Evolutionary conservation across 1,139 yeast species (phyloP), one percentile per base, ranked within the genome.

Genomic region (Scheffersomyces insectosa): DNA sequence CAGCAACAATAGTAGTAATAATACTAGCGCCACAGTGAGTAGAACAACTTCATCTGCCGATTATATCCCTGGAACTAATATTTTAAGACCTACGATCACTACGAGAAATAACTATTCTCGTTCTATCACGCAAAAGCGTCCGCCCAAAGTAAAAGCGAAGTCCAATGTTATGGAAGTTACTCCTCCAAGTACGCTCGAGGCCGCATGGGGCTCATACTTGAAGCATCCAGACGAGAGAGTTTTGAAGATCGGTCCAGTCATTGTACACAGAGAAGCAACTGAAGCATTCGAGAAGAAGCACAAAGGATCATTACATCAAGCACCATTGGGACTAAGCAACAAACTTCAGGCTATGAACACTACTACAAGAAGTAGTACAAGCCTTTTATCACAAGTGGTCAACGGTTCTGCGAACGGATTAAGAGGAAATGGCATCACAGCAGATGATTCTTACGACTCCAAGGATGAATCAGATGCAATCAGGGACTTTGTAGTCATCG

Each of bases 211-310:
- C 10, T 66, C 71, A 36, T 79, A 76, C 51, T 68, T 90, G 46
- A 68, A 66, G 11, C 81, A 80, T 53, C 69, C 78, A 2, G 84
- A 85, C 41, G 98, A 91, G 62, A 73, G 95, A 43, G 76, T 90
- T 1, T 52, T 89, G 40, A 80, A 80, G 49, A 75, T 80, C 14
- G 97, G 95, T 0, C 72, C 74, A 12, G 78, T 72, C 0, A 63
- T 68, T 40, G 72, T 63, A 3, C 62, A 60, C 28, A 64, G 58
- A 42, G 64, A 65, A 28, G 36, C 57, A 0, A 79, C 82, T 0
- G 84, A 77, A 2, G 37, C 48, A 0, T 76, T 86, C 51, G 88
- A 85, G 46, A 78, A 70, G 54, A 82, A 75, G 50, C 70, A 77
- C 47, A 76, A 70, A 52, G 88, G 87, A 0, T 63, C 72, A 43